Base-by-base conservation (phyloP, 495 filamentous ascomycete species). In the Hypoxylon intermedium region DNA sequence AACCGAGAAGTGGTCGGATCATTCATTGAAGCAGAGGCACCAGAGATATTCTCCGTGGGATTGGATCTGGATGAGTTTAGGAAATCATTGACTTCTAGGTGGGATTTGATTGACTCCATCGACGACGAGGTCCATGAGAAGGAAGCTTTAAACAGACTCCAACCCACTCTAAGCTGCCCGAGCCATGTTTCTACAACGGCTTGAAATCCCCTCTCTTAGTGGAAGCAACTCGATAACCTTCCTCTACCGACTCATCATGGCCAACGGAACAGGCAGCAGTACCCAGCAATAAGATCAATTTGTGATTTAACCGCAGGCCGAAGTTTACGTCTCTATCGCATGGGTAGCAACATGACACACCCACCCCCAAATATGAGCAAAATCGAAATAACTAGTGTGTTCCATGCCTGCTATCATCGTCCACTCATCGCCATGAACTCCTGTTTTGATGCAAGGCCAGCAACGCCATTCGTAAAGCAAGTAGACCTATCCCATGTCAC, bases 1-100 rank as follows among this genome's bases (percentile, higher is more conserved):
- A 82, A 15, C 82, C 82, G 0, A 41, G 68, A 42, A 69, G 71
- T 42, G 63, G 69, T 37, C 47, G 60, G 13, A 58, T 73, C 3
- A 63, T 73, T 9, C 55, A 63, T 11, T 67, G 59, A 6, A 70
- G 70, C 36, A 60, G 68, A 15, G 64, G 60, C 9, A 69, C 70
- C 2, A 63, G 60, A 1, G 13, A 21, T n/a, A 49, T 73, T 2
- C 66, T 50, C 28, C 51, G 51, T 42, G 51, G 44, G 19, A 30
- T 30, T 30, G 26, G 9, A 30, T 30, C 26, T 30, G 26, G 26
- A 30, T 30, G 9, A 30, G 26, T 30, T 30, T 30, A 30, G 26
- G 9, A 9, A 30, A 30, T 30, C 26, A 30, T 9, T 30, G 26
- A 9, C 26, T 30, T 9, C 26, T 5, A 30, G 26, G 9, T 30